A percentile compares a stretch with the other conserved stretches of the same genome.
Evolutionary conservation across 2,329 filamentous ascomycete species (phyloP).

Genomic region (Diaporthe caulivora): DNA sequence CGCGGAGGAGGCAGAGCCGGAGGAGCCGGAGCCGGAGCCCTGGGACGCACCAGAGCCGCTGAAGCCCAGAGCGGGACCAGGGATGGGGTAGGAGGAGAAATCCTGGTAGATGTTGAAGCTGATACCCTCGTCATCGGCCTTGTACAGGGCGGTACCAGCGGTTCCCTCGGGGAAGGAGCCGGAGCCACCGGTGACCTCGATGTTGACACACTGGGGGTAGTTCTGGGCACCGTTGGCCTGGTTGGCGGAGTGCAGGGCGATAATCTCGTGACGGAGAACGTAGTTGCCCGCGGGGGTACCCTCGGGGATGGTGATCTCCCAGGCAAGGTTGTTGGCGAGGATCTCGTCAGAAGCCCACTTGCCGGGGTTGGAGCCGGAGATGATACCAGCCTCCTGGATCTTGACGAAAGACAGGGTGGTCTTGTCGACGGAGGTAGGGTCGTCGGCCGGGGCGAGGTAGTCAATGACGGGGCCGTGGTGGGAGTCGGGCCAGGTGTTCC

Average conservation of each 20-base stretch:
- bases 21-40: constrained; percentile 37
- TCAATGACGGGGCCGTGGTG: constrained; percentile 69
- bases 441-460: constrained; percentile 72
- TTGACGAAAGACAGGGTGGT: constrained; percentile 71
- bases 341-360: constrained; percentile 66
- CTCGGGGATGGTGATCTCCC: constrained; percentile 57
- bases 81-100: constrained; percentile 44
- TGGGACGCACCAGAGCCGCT: constrained; percentile 40
- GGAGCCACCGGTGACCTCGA: constrained; percentile 55
- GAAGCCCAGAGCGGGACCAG: constrained; percentile 45
- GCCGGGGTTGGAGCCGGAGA: constrained; percentile 56
- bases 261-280: constrained; percentile 62
- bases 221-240: constrained; percentile 58
- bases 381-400: constrained; percentile 68
- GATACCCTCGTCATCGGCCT: constrained; percentile 43
- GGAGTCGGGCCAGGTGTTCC: constrained; percentile 53
- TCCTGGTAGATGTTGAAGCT: constrained; percentile 44
- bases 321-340: constrained; percentile 57
- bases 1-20: constrained; percentile 41
- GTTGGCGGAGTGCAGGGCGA: constrained; percentile 57
- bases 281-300: constrained; percentile 54
- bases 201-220: constrained; percentile 63
- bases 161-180: constrained; percentile 46
- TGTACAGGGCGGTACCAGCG: constrained; percentile 44
- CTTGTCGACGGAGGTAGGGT: constrained; percentile 66